These are phyloP conservation scores for Cerioporus squamosus DNA, from an alignment of 1,284 basidiomycete species.

Conservation along the genomic window DNA sequence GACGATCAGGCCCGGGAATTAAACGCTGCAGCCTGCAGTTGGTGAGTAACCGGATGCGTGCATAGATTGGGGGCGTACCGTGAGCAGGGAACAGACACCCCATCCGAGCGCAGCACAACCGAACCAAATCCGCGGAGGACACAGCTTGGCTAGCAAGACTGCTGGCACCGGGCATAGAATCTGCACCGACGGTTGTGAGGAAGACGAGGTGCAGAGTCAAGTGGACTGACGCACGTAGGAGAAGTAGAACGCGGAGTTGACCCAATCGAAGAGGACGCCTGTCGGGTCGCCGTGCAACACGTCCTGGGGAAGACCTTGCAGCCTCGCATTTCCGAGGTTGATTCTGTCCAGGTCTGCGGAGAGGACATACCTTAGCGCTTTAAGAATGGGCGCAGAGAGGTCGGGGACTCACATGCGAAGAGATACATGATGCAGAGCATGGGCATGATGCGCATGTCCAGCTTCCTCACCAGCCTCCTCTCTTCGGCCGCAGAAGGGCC, in stretches of 20 bases:
- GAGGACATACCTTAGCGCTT: not conserved
- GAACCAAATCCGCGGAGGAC: conserved; percentile 69
- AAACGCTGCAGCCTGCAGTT: conserved; percentile 56
- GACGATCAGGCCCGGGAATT: conserved; percentile 62
- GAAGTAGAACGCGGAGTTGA: conserved; percentile 77
- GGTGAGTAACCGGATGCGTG: not conserved
- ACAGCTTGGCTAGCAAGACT: conserved; percentile 68
- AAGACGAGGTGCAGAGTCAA: not conserved
- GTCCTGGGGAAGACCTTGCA: conserved; percentile 70
- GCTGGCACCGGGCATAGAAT: conserved; percentile 73
- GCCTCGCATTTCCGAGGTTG: conserved; percentile 76
- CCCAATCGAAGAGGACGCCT: conserved; percentile 74
- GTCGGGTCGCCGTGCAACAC: conserved; percentile 68
- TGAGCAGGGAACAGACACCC: conserved; percentile 70
- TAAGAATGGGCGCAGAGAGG: not conserved
- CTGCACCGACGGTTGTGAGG: conserved; percentile 37
- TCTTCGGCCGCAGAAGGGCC: conserved; percentile 42
- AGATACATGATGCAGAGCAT: conserved; percentile 69
- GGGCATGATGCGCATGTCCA: conserved; percentile 67
- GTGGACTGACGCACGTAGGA: conserved; percentile 59
- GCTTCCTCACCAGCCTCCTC: conserved; percentile 56
- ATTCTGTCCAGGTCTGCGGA: conserved; percentile 68
- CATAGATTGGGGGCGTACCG: conserved; percentile 47
- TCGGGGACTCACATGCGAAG: conserved; percentile 59
- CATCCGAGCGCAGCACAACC: conserved; percentile 68